A percentile compares a stretch with the other conserved stretches of the same genome.
Conservation (phyloP, 2,329 filamentous ascomycete genomes). For the Nakataea oryzae region DNA sequence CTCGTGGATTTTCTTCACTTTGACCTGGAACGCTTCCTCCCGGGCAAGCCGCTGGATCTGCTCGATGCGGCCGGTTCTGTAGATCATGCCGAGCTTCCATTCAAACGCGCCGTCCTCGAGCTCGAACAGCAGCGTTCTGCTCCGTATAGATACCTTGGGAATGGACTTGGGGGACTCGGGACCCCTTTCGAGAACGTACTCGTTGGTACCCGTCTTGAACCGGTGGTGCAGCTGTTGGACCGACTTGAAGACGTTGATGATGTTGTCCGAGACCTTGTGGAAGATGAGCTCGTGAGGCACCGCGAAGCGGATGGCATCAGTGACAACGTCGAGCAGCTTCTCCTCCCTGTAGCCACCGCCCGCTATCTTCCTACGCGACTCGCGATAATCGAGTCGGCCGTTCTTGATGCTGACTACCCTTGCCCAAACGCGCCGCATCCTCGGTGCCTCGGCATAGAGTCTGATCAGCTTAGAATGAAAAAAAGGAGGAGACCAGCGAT, state of each 20-base stretch:
- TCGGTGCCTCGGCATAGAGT: constrained; percentile 80
- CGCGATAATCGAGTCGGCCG: constrained; percentile 68
- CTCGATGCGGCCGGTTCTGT: constrained; percentile 77
- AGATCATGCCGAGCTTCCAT: constrained; percentile 93
- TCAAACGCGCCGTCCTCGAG: constrained; percentile 95
- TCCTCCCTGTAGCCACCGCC: constrained; percentile 54
- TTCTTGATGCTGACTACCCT: constrained; percentile 76
- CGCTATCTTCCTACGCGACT: constrained; percentile 59
- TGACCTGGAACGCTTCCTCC: constrained; percentile 81
- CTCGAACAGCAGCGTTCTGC: constrained; percentile 77
- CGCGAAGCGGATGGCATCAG: constrained; percentile 77
- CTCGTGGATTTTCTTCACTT: constrained; percentile 73
- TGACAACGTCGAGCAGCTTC: constrained; percentile 70
- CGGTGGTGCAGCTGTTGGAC: constrained; percentile 86
- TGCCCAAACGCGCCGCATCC: constrained; percentile 76
- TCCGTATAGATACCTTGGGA: constrained; percentile 74
- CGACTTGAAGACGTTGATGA: constrained; percentile 79
- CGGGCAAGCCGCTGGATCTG: constrained; percentile 83
- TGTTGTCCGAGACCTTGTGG: constrained; percentile 86
- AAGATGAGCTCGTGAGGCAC: constrained; percentile 88
- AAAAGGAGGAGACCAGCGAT: constrained; percentile 82
- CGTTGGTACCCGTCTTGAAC: constrained; percentile 77
- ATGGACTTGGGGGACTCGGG: constrained; percentile 80
- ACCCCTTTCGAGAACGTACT: constrained; percentile 77
- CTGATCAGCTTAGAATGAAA: constrained; percentile 66